Evolutionary conservation across 2,329 filamentous ascomycete species (phyloP), one percentile per base, ranked within the genome.

Genomic region (Periconia sp.): DNA sequence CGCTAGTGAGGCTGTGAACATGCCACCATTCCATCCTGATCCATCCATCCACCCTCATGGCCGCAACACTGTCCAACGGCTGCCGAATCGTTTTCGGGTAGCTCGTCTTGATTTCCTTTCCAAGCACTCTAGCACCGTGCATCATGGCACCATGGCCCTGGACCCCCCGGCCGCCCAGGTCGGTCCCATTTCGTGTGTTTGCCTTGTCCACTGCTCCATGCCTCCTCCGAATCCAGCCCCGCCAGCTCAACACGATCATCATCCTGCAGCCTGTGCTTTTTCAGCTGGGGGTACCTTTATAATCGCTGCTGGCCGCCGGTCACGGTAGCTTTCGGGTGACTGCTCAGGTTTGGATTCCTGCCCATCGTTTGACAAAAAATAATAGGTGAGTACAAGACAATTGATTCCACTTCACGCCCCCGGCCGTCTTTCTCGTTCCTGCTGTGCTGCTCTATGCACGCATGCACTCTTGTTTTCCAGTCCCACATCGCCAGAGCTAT

Each of bases 361-460:
- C 54, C 59, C 57, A 59, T 67, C 58, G 60, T 67, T 63, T 59
- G 33, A 14, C 33, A 33, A 33, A 33, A 8, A 53, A 59, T 55
- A 50, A 54, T 59, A 71, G 69, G 70, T 71, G 63, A 52, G 65
- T 68, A 42, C 52, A 8, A 17, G 49, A 5, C 33, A 3, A 41
- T 13, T 31, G 7, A 13, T 19, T 46, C 17, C 18, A 40, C 41
- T 11, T 43, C 45, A 52, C 40, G 31, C 35, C 45, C 49, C 20
- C 33, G 42, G 46, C 48, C 43, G 41, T 37, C 27, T 19, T 17
- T 13, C 11, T 45, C 35, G n/a, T 45, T 49, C 20, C 43, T 23
- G 17, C 17, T 48, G 54, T 50, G 45, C 30, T n/a, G 47, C 50
- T 54, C 49, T 54, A 51, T 48, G 42, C 54, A 47, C 20, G n/a